Conservation (phyloP, 2,329 filamentous ascomycete species). For the Trichophaea hybrida region DNA sequence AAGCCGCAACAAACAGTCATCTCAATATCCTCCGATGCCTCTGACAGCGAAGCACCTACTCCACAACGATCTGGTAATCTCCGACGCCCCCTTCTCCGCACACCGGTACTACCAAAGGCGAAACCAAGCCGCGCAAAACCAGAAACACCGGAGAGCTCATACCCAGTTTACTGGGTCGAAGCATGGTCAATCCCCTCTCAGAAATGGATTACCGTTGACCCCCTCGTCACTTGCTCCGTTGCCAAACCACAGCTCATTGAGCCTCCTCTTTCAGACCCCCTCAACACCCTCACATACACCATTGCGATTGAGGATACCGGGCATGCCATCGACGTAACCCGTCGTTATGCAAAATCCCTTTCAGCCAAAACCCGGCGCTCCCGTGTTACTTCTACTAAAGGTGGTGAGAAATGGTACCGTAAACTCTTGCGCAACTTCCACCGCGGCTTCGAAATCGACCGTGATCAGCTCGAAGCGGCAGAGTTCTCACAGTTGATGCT, state of each 20-base stretch:
- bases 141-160: constrained; percentile 45
- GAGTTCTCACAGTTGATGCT: constrained; percentile 58
- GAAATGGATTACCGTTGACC: constrained; percentile 83
- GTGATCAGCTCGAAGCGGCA: constrained; percentile 72
- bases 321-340: constrained; percentile 68
- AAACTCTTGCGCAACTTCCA: constrained; percentile 31
- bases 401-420: constrained; percentile 44
- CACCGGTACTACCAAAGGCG: not conserved
- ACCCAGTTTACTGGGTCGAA: constrained; percentile 90
- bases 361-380: constrained; percentile 75
- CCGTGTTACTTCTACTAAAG: constrained; percentile 55
- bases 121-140: not conserved
- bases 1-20: constrained; percentile 27
- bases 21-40: not conserved
- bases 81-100: not conserved
- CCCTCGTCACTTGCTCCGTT: constrained; percentile 65
- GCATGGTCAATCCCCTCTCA: constrained; percentile 72
- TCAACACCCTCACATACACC: constrained; percentile 69
- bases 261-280: constrained; percentile 60
- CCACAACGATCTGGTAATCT: not conserved
- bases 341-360: constrained; percentile 73
- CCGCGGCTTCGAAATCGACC: constrained; percentile 35
- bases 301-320: constrained; percentile 51
- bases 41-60: not conserved
- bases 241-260: constrained; percentile 65